Evolutionary conservation across 352 stramenopile species (phyloP).

Genomic region (Phytophthora cryptogea): DNA sequence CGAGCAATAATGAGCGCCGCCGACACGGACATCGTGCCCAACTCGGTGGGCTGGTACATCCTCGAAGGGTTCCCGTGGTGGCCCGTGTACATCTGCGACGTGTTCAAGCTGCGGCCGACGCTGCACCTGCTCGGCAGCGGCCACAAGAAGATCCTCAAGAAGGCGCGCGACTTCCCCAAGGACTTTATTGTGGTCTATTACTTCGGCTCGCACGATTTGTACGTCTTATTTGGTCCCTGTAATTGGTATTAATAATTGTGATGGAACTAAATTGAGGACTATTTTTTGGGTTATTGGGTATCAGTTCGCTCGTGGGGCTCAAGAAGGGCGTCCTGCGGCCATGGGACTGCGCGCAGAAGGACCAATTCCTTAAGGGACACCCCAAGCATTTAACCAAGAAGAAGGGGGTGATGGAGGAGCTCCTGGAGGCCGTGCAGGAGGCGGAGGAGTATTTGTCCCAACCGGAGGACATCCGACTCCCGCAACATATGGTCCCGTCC

Average conservation of each 20-base stretch:
- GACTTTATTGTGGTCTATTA: slow-evolving; percentile 85
- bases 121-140: slow-evolving; percentile 70
- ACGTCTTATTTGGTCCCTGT: slow-evolving; percentile 28
- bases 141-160: slow-evolving; percentile 71
- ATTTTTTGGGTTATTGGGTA: neutral
- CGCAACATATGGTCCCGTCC: slow-evolving; percentile 80
- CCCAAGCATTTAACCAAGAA: slow-evolving; percentile 77
- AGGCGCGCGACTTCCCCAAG: slow-evolving; percentile 70
- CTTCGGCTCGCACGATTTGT: slow-evolving; percentile 87
- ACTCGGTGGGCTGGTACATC: slow-evolving; percentile 87
- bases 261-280: no score
- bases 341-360: slow-evolving; percentile 79
- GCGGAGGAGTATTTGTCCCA: slow-evolving; percentile 80
- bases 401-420: slow-evolving; percentile 49
- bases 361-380: slow-evolving; percentile 68
- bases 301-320: slow-evolving; percentile 56
- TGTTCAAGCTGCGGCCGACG: slow-evolving; percentile 68
- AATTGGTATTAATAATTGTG: no score
- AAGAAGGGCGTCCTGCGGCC: slow-evolving; percentile 70
- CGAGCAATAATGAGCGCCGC: slow-evolving; percentile 11
- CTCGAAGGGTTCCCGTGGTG: slow-evolving; percentile 87
- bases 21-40: slow-evolving; percentile 36
- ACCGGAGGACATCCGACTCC: slow-evolving; percentile 74
- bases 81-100: slow-evolving; percentile 86
- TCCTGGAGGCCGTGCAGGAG: slow-evolving; percentile 62